Conservation (phyloP, 1,139 yeast genomes). For the Hansenula lynferdii region DNA sequence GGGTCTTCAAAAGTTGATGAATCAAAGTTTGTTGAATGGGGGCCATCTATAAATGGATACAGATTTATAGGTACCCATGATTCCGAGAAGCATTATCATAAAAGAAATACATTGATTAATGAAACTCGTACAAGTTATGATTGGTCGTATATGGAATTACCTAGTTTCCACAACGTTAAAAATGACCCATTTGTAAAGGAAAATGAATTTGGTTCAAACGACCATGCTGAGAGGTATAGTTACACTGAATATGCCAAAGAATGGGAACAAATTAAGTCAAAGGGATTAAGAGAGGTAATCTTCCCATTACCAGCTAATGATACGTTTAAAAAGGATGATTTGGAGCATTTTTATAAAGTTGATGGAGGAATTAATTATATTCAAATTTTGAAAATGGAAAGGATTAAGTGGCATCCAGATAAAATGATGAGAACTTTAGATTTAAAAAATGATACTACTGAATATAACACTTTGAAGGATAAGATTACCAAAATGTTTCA, state of each 20-base stretch:
- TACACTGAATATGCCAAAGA: constrained; percentile 22
- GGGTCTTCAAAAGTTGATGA: no score
- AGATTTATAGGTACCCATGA: constrained; percentile 17
- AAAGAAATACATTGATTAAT: constrained; percentile 12
- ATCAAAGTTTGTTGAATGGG: constrained; percentile 24
- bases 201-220: neutral
- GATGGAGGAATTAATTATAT: constrained; percentile 9
- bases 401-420: constrained; percentile 72
- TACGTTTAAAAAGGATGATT: neutral
- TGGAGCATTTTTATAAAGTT: neutral
- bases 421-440: constrained; percentile 27
- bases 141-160: constrained; percentile 16
- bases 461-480: no score
- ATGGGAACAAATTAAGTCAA: constrained; percentile 22
- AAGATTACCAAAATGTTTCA: constrained; percentile 34
- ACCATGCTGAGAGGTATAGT: constrained; percentile 3
- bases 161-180: constrained; percentile 8
- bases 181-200: constrained; percentile 3
- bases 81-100: constrained; percentile 6
- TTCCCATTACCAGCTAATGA: constrained; percentile 13
- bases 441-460: constrained; percentile 3
- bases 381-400: constrained; percentile 40
- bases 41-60: constrained; percentile 31
- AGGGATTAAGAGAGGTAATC: constrained; percentile 10
- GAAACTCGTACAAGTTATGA: constrained; percentile 7